A percentile compares a stretch with the other conserved stretches of the same genome.
These are phyloP conservation scores for Cercospora sp. DNA, from an alignment of 2,329 filamentous ascomycete species.

Conservation along the genomic window DNA sequence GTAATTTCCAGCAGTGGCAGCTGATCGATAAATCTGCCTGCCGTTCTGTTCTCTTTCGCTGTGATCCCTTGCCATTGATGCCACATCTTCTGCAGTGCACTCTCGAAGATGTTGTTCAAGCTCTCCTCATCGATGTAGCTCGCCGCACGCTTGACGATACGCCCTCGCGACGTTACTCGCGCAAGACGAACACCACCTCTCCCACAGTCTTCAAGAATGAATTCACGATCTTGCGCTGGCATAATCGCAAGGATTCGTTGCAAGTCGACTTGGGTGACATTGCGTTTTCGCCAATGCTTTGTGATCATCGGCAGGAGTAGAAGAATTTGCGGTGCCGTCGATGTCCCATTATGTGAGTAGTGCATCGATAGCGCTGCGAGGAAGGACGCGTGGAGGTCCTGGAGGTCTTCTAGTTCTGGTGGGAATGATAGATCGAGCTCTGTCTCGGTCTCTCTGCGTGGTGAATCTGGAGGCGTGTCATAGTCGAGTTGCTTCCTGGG, in stretches of 20 bases:
- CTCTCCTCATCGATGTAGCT: slow-evolving; percentile 39
- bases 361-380: slow-evolving; percentile 52
- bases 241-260: slow-evolving; percentile 48
- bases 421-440: slow-evolving; percentile 38
- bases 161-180: slow-evolving; percentile 22
- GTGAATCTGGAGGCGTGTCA: slow-evolving; percentile 39
- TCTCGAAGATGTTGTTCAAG: slow-evolving; percentile 53
- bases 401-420: slow-evolving; percentile 45
- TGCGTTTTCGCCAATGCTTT: slow-evolving; percentile 48
- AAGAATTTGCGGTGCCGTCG: slow-evolving; percentile 46
- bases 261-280: slow-evolving; percentile 50
- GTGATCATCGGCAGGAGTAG: slow-evolving; percentile 45
- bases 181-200: slow-evolving; percentile 34
- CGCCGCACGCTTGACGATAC: slow-evolving; percentile 24
- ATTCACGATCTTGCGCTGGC: slow-evolving; percentile 23
- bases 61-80: slow-evolving; percentile 39
- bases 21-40: slow-evolving; percentile 55
- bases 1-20: slow-evolving; percentile 59
- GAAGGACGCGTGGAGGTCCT: slow-evolving; percentile 51
- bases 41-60: slow-evolving; percentile 43
- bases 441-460: slow-evolving; percentile 19
- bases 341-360: slow-evolving; percentile 52
- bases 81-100: slow-evolving; percentile 50
- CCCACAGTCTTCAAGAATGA: slow-evolving; percentile 34
- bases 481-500: slow-evolving; percentile 25